Conservation (phyloP, 1,284 basidiomycete species). For the Gomphus bonarii region DNA sequence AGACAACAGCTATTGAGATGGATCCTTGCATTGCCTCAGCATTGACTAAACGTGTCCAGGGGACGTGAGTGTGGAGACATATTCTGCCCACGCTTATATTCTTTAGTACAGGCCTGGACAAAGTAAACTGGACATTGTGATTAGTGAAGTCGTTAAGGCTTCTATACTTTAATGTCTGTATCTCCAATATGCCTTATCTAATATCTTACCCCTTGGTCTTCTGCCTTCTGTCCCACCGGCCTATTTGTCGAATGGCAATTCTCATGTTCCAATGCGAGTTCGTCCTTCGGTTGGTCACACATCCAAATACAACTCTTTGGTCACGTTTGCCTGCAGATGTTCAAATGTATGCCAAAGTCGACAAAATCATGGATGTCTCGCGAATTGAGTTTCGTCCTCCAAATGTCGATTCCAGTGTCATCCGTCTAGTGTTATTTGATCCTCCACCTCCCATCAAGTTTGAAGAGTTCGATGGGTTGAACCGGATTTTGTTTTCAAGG, state of each 20-base stretch:
- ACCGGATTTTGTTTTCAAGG: constrained; percentile 42
- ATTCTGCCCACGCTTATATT: constrained; percentile 24
- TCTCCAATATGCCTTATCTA: constrained; percentile 98
- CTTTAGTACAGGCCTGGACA: constrained; percentile 69
- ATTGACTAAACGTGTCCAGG: background rate
- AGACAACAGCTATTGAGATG: constrained; percentile 93
- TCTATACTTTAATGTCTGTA: constrained; percentile 98
- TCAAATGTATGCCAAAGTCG: constrained; percentile 90
- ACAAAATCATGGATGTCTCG: constrained; percentile 93
- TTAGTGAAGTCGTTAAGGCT: constrained; percentile 98
- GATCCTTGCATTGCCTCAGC: constrained; percentile 63
- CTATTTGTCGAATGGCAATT: constrained; percentile 87
- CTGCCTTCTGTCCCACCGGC: constrained; percentile 92
- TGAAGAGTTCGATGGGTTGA: constrained; percentile 54
- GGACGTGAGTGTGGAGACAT: background rate
- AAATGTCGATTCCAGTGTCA: constrained; percentile 86
- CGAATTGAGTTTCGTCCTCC: constrained; percentile 95
- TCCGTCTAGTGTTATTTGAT: background rate
- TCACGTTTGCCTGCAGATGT: constrained; percentile 94
- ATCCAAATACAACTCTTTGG: constrained; percentile 82
- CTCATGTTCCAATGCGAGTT: constrained; percentile 99
- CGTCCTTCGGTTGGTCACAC: constrained; percentile 83
- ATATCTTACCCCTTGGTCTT: constrained; percentile 98
- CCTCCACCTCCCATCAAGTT: constrained; percentile 49
- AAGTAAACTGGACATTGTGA: constrained; percentile 86